Base-by-base conservation (phyloP, 2,329 filamentous ascomycete genomes). In the Colletotrichum truncatum region DNA sequence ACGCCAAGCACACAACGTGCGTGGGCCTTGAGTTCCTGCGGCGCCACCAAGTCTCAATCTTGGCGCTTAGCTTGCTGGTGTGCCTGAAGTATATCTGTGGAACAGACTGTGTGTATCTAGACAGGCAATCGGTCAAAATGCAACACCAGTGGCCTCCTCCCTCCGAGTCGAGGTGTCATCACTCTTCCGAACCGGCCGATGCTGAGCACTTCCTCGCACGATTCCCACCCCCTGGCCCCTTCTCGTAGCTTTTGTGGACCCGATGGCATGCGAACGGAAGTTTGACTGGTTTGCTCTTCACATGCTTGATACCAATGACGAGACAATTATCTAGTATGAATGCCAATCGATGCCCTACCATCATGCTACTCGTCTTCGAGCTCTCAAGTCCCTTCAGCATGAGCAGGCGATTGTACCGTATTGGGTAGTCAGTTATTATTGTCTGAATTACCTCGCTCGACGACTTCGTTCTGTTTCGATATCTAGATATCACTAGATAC, bases 101-200 rank as follows among this genome's bases (percentile, higher is more conserved):
- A 28, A 16, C n/a, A 26, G 30, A 8, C 23, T 41, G 51, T 21
- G 14, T 38, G 51, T 41, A 41, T 36, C 46, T 32, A 28, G 46
- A 30, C 10, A 8, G 34, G 25, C n/a, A 23, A 38, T 54, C 23
- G 18, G n/a, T 18, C 34, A 21, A 18, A 43, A 12, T 55, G 52
- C 41, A 56, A 56, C 53, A 34, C 36, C 51, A 45, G 25, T 18
- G 14, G 41, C 54, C 49, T 54, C 60, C 64, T 36, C 64, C 60
- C 64, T 36, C 64, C 63, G 61, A 67, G 45, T 67, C 66, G 56
- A 66, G 34, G 66, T 67, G 66, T 67, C 66, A 67, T 67, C 66
- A 66, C 56, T 56, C 57, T 54, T 32, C 57, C 49, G 49, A 43
- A 51, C 49, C 57, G 41, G 57, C 49, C 62, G 62, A 39, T 55